Evolutionary conservation across 768 basidiomycete genomes (phyloP).

Genomic region (Lactarius indigo): DNA sequence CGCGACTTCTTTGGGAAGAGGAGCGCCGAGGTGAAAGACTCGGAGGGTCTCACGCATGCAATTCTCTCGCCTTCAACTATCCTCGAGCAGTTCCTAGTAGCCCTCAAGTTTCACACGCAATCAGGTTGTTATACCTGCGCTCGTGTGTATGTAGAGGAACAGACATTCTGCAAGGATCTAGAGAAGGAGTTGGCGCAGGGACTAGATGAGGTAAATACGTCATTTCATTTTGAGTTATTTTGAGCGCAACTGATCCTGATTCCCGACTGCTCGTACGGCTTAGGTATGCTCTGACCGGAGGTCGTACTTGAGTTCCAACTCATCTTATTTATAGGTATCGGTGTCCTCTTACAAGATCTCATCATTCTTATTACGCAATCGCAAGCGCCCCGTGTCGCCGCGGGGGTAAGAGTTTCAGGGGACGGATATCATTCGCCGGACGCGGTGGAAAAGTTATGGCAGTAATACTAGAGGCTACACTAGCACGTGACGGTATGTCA

Average conservation of each 20-base stretch:
- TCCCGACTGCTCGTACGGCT: neutral
- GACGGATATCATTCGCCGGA: no score
- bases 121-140: neutral
- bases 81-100: neutral
- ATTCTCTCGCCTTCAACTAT: neutral
- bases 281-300: neutral
- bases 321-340: no score
- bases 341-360: no score
- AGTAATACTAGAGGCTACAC: no score
- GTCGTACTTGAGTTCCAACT: neutral
- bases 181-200: neutral
- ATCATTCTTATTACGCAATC: no score
- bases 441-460: no score
- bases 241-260: neutral
- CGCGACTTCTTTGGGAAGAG: neutral
- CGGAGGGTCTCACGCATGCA: neutral
- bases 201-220: constrained; percentile 1
- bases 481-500: no score
- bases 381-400: no score
- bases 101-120: neutral
- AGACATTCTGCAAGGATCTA: neutral
- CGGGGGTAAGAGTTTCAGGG: no score
- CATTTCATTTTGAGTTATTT: neutral
- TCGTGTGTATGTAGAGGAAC: neutral
- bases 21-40: neutral